Conservation (phyloP, 2,329 filamentous ascomycete species). For the Cytospora piceae region DNA sequence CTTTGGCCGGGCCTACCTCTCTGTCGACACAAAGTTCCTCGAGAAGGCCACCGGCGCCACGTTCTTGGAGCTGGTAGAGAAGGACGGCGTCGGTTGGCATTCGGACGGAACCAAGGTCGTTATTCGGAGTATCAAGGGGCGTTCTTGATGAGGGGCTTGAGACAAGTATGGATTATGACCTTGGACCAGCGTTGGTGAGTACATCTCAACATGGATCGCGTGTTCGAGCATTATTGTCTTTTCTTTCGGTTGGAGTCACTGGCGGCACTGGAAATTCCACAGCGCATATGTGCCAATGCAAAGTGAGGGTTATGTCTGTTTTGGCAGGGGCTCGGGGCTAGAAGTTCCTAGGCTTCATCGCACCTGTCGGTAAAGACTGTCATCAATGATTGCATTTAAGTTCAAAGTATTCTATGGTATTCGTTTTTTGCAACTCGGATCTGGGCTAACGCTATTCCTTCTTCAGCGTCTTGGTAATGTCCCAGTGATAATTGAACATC, state of each 20-base stretch:
- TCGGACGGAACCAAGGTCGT: conserved; percentile 72
- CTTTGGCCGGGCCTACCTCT: conserved; percentile 80
- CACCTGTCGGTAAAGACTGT: background rate
- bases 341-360: background rate
- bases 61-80: conserved; percentile 73
- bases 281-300: background rate
- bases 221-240: background rate
- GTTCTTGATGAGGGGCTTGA: conserved; percentile 34
- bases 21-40: conserved; percentile 68
- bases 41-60: conserved; percentile 67
- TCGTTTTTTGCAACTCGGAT: background rate
- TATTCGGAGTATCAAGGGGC: conserved; percentile 65
- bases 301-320: background rate
- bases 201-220: conserved; percentile 5
- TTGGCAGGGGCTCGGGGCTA: background rate
- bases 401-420: background rate
- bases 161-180: background rate
- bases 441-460: background rate
- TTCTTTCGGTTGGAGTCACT: background rate
- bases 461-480: background rate
- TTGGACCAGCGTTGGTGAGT: conserved; percentile 11
- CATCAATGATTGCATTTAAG: background rate
- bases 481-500: conserved; percentile 1
- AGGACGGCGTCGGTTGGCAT: conserved; percentile 84
- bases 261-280: background rate